Percentiles rank a stretch among this genome's conserved stretches.
Evolutionary conservation across 129 eudicot species (phyloP).

Genomic region (Gnaphalium uliginosum): DNA sequence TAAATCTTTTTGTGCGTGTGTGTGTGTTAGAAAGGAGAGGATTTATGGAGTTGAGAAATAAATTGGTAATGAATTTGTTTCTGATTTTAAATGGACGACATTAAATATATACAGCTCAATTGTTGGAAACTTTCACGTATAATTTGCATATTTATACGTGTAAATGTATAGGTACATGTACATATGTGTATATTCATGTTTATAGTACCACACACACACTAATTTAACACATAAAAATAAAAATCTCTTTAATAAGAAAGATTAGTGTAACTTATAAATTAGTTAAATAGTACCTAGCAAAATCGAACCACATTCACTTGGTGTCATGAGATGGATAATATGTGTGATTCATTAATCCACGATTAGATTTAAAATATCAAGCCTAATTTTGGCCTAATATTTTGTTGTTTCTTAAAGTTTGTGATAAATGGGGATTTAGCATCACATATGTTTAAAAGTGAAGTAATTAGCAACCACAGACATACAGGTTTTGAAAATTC

Average conservation of each 20-base stretch:
- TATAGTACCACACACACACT: too few species aligned
- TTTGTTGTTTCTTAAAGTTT: background rate
- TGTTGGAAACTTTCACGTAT: constrained; percentile 9
- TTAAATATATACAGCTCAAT: background rate
- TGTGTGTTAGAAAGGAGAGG: background rate
- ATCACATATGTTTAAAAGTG: too few species aligned
- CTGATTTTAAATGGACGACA: constrained; percentile 2
- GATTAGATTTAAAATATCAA: background rate
- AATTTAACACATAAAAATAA: too few species aligned
- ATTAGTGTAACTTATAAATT: background rate
- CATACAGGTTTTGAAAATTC: too few species aligned
- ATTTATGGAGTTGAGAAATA: constrained; percentile 6
- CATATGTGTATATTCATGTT: too few species aligned
- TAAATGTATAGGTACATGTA: too few species aligned
- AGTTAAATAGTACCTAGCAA: background rate
- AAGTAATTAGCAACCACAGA: too few species aligned
- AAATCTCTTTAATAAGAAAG: background rate
- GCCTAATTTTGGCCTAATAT: background rate
- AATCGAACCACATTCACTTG: background rate
- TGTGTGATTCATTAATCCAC: background rate
- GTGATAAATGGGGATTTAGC: background rate
- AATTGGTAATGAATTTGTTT: constrained; percentile 12
- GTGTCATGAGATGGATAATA: background rate
- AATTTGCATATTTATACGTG: background rate
- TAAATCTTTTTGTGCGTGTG: background rate